These are phyloP conservation scores for Penicillium sp. DNA, from an alignment of 2,329 filamentous ascomycete species.

Conservation along the genomic window DNA sequence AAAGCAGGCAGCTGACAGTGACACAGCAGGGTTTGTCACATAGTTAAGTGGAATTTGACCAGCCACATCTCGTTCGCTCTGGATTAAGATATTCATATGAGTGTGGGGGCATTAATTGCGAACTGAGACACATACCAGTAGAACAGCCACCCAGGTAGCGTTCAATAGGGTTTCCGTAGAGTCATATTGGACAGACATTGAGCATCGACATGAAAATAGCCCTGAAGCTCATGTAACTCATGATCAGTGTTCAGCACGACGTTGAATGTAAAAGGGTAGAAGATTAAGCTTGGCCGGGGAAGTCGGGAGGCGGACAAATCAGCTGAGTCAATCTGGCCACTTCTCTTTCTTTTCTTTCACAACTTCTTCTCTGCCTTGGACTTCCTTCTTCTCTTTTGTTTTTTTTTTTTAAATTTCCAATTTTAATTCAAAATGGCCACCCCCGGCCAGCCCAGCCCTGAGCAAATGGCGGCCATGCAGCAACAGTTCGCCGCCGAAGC, in stretches of 20 bases:
- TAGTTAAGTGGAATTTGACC: constrained; percentile 63
- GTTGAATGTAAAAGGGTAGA: not conserved
- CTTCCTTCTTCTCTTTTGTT: not conserved
- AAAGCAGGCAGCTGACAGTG: constrained; percentile 61
- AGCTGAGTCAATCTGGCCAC: constrained; percentile 34
- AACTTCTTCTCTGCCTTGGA: not conserved
- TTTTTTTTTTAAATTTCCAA: not conserved
- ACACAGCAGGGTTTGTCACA: constrained; percentile 58
- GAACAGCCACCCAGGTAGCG: constrained; percentile 41
- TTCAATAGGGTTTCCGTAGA: constrained; percentile 40
- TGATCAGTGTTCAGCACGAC: not conserved
- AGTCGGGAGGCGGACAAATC: constrained; percentile 23
- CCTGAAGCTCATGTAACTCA: constrained; percentile 4
- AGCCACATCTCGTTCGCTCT: constrained; percentile 64
- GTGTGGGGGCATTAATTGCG: not conserved
- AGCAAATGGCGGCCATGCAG: constrained; percentile 84
- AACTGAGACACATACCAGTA: constrained; percentile 35
- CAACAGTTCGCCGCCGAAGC: constrained; percentile 80
- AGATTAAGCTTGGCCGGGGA: constrained; percentile 5
- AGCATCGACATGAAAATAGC: constrained; percentile 11
- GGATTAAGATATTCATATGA: constrained; percentile 15
- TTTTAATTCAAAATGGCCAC: constrained; percentile 34
- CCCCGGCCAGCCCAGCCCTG: constrained; percentile 62
- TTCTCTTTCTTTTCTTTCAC: constrained; percentile 19
- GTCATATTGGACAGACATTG: constrained; percentile 46